Evolutionary conservation across 1,139 yeast genomes (phyloP).

Genomic region (Suhomyces taliae): DNA sequence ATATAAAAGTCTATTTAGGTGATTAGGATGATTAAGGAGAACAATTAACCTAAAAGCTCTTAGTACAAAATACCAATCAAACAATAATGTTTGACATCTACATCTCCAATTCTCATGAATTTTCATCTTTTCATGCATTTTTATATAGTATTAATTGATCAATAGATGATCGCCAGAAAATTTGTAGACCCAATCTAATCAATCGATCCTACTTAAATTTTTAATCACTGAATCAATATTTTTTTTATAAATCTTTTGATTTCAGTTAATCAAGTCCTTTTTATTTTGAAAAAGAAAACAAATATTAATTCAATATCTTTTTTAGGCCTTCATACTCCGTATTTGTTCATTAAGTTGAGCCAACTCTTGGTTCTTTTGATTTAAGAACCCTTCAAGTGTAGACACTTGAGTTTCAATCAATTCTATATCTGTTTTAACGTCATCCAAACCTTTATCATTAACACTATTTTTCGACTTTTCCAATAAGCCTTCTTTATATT

Average conservation of each 20-base stretch:
- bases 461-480: constrained; percentile 12
- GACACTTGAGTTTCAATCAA: constrained; percentile 65
- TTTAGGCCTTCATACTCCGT: constrained; percentile 3
- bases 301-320: too few species aligned
- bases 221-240: constrained; percentile 51
- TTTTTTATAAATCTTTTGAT: constrained; percentile 59
- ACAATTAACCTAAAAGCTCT: neutral
- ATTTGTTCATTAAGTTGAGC: constrained; percentile 33
- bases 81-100: neutral
- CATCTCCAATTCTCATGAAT: neutral
- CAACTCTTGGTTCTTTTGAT: constrained; percentile 52
- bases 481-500: constrained; percentile 47
- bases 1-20: neutral
- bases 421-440: constrained; percentile 57
- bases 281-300: constrained; percentile 12
- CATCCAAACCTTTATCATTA: constrained; percentile 32
- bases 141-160: constrained; percentile 12
- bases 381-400: constrained; percentile 57
- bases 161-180: constrained; percentile 4
- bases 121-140: constrained; percentile 13
- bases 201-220: constrained; percentile 49
- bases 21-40: neutral
- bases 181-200: constrained; percentile 10
- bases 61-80: neutral
- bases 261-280: constrained; percentile 63